These are phyloP conservation scores for Fusarium sororula DNA, from an alignment of 2,329 filamentous ascomycete species.

Conservation along the genomic window DNA sequence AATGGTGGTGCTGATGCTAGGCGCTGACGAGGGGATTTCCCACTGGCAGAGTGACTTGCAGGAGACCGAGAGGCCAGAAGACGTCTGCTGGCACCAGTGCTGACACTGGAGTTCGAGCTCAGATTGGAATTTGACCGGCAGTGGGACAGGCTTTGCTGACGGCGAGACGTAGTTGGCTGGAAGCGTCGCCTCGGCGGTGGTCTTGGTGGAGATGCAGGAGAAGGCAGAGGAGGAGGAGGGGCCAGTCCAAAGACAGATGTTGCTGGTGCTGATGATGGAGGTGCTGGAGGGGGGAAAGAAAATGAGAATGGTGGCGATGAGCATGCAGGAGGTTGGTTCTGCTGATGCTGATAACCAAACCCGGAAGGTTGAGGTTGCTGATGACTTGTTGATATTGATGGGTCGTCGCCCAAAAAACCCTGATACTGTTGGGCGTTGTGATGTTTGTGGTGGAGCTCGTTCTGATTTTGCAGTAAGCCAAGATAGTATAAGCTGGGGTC, in stretches of 20 bases:
- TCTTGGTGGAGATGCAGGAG: conserved; percentile 27
- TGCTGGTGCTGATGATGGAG: conserved; percentile 30
- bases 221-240: conserved; percentile 32
- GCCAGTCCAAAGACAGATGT: conserved; percentile 25
- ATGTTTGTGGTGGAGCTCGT: conserved; percentile 22
- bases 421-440: conserved; percentile 17
- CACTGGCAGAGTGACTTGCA: conserved; percentile 35
- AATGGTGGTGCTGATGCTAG: conserved; percentile 21
- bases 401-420: conserved; percentile 17
- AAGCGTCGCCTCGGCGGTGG: conserved; percentile 35
- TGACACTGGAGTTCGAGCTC: conserved; percentile 18
- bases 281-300: conserved; percentile 16
- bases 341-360: conserved; percentile 24
- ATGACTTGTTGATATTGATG: conserved; percentile 20
- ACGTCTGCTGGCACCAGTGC: conserved; percentile 26
- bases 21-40: conserved; percentile 41
- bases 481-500: conserved; percentile 31
- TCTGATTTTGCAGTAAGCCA: conserved; percentile 32
- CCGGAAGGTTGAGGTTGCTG: conserved; percentile 18
- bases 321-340: conserved; percentile 17
- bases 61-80: conserved; percentile 33
- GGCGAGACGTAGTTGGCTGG: conserved; percentile 41
- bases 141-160: conserved; percentile 40
- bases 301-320: conserved; percentile 28
- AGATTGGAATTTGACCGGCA: conserved; percentile 36